A percentile compares a stretch with the other conserved stretches of the same genome.
Evolutionary conservation across 2,329 filamentous ascomycete species (phyloP).

Genomic region (Trichoderma citrinoviride): DNA sequence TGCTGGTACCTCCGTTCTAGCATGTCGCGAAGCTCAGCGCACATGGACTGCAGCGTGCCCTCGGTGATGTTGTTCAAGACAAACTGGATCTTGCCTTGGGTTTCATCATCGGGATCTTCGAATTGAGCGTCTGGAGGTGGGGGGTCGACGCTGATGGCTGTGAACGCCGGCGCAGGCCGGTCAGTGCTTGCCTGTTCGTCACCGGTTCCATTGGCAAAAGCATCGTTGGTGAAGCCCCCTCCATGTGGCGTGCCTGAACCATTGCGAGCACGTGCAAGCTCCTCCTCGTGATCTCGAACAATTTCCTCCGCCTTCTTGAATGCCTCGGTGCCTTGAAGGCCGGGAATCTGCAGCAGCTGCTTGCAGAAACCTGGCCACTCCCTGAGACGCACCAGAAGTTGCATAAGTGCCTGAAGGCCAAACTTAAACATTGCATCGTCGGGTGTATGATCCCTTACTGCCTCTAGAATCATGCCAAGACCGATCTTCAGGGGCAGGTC

Average conservation of each 20-base stretch:
- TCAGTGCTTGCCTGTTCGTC: constrained; percentile 62
- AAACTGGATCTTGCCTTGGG: constrained; percentile 92
- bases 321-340: constrained; percentile 79
- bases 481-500: constrained; percentile 88
- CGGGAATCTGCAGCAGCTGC: constrained; percentile 76
- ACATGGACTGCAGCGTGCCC: constrained; percentile 80
- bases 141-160: constrained; percentile 73
- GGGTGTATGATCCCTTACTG: constrained; percentile 78
- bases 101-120: constrained; percentile 78
- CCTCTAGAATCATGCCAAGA: constrained; percentile 97
- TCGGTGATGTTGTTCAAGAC: constrained; percentile 95
- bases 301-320: constrained; percentile 80
- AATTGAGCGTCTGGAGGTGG: constrained; percentile 62
- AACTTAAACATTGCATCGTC: constrained; percentile 98
- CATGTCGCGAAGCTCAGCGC: constrained; percentile 74
- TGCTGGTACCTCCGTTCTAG: constrained; percentile 81
- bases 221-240: constrained; percentile 43
- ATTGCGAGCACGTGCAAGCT: constrained; percentile 55
- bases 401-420: constrained; percentile 88
- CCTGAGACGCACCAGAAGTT: constrained; percentile 75
- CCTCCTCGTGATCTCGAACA: constrained; percentile 65
- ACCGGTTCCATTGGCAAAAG: constrained; percentile 65
- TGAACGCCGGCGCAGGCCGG: constrained; percentile 67
- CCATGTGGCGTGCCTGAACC: constrained; percentile 42
- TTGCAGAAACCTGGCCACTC: constrained; percentile 97